Evolutionary conservation across 2,329 filamentous ascomycete species (phyloP).

Genomic region (Colletotrichum sp.): DNA sequence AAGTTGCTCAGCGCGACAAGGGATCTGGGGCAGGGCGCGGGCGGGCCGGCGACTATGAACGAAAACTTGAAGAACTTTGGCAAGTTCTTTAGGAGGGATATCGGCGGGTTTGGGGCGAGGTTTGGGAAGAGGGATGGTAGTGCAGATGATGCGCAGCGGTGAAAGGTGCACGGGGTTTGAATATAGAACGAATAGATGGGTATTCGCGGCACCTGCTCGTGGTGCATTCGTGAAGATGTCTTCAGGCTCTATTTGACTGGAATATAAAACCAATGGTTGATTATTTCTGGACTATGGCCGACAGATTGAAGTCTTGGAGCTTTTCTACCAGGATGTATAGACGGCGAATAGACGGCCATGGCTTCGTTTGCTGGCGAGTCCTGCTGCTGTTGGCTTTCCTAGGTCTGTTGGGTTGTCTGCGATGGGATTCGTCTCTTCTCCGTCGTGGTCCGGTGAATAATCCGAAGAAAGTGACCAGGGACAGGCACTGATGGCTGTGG

Average conservation of each 20-base stretch:
- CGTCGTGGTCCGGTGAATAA: not conserved
- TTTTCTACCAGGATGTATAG: not conserved
- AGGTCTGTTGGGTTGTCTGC: not conserved
- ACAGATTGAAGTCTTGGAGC: rapidly evolving
- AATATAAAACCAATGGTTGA: rapidly evolving
- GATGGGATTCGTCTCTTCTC: not conserved
- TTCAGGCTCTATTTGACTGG: not conserved
- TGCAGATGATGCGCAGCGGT: conserved; percentile 27
- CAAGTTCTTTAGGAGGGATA: conserved; percentile 92
- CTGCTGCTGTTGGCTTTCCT: not conserved
- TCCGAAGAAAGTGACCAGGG: rapidly evolving
- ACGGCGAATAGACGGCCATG: not conserved
- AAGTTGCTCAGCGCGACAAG: conserved; percentile 87
- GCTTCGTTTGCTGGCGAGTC: not conserved
- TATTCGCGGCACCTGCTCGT: not conserved
- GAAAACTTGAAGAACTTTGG: conserved; percentile 95
- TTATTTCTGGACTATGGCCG: rapidly evolving
- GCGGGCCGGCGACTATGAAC: conserved; percentile 71
- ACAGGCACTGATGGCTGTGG: not conserved
- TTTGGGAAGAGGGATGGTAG: conserved; percentile 69
- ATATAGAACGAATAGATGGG: not conserved
- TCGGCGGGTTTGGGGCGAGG: conserved; percentile 74
- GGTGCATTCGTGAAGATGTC: not conserved
- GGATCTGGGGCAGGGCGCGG: conserved; percentile 68
- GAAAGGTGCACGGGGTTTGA: not conserved